phyloP scores from a whole-genome alignment of 23 red algal species.

The Gracilaria caudata region DNA sequence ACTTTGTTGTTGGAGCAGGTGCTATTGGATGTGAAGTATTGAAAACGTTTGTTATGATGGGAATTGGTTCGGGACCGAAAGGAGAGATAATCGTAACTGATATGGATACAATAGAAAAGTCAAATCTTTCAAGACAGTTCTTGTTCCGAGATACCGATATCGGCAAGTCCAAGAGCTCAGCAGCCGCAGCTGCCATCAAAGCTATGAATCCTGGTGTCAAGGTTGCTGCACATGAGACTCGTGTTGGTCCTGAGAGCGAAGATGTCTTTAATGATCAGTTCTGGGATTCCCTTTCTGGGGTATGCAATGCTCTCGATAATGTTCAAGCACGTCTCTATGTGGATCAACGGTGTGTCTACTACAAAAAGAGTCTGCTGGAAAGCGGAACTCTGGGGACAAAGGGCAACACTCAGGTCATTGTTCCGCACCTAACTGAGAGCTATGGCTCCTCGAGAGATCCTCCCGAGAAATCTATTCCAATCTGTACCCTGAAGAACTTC shows the following conservation, averaged over 20 bases:
- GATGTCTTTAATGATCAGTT: constrained; percentile 92
- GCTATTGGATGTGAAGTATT: constrained; percentile 97
- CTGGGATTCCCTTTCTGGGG: constrained; percentile 93
- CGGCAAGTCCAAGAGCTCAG: constrained; percentile 87
- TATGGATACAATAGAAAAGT: constrained; percentile 99
- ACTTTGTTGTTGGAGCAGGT: constrained; percentile 98
- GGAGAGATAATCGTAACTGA: constrained; percentile 93
- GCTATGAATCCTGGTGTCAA: constrained; percentile 86
- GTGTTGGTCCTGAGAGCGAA: constrained; percentile 97
- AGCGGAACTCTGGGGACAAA: constrained; percentile 98
- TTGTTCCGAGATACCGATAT: constrained; percentile 97
- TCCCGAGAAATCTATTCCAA: constrained; percentile 97
- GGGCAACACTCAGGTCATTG: constrained; percentile 97
- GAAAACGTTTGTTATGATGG: constrained; percentile 98
- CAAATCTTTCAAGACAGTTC: constrained; percentile 95
- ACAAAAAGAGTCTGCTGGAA: constrained; percentile 94
- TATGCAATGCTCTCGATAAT: constrained; percentile 99
- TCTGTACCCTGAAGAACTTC: constrained; percentile 99
- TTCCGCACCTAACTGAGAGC: constrained; percentile 90
- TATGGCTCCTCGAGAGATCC: constrained; percentile 96
- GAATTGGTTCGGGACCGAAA: constrained; percentile 72
- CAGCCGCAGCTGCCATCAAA: constrained; percentile 76
- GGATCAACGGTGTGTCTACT: constrained; percentile 97
- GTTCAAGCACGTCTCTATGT: constrained; percentile 97
- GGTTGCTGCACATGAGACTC: constrained; percentile 69